phyloP scores from a whole-genome alignment of 148 eudicot species.

The Heliamphora exappendiculata region DNA sequence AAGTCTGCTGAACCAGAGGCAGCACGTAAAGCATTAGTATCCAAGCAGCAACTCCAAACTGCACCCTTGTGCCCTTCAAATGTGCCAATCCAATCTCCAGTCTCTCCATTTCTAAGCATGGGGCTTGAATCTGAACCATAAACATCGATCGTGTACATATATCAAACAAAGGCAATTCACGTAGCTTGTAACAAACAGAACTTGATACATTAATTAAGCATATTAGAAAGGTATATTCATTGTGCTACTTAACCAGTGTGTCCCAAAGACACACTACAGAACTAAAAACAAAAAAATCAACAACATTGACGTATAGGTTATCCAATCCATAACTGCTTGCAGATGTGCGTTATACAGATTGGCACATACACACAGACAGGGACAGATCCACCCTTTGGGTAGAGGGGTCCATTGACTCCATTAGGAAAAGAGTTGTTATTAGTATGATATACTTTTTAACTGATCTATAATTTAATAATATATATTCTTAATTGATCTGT shows the following conservation, averaged over 20 bases:
- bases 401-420: too few relatives aligned
- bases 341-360: background rate
- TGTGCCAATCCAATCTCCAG: conserved; percentile 93
- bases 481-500: too few relatives aligned
- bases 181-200: background rate
- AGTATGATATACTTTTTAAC: too few relatives aligned
- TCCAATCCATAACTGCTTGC: background rate
- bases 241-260: background rate
- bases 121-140: conserved; percentile 58
- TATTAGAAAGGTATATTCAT: background rate
- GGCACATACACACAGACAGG: background rate
- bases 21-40: conserved; percentile 61
- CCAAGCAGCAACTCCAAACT: conserved; percentile 87
- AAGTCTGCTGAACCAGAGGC: conserved; percentile 89
- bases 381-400: too few relatives aligned
- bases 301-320: background rate
- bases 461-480: too few relatives aligned
- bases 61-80: conserved; percentile 92
- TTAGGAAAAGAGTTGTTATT: too few relatives aligned
- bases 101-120: conserved; percentile 86
- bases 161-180: background rate
- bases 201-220: background rate
- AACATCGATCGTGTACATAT: background rate
- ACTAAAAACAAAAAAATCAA: background rate
- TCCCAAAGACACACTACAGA: background rate